Percentiles rank a stretch among this genome's conserved stretches.
Conservation (phyloP, 2,329 filamentous ascomycete species). For the Clonostachys byssicola region DNA sequence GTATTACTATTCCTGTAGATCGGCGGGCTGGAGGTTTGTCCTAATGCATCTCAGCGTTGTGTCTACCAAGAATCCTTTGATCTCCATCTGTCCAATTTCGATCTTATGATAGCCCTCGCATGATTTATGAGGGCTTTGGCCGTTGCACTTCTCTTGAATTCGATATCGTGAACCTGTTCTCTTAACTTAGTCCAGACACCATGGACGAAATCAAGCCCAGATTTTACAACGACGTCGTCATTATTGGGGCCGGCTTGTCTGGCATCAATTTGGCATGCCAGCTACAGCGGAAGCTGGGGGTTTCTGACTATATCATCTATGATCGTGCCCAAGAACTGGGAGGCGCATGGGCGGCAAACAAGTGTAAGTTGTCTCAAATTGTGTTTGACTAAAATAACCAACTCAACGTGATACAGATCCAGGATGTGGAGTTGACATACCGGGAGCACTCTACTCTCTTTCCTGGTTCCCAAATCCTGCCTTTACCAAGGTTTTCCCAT, state of each 20-base stretch:
- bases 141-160: too few species aligned
- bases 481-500: neutral
- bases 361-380: neutral
- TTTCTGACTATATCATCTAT: neutral
- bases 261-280: neutral
- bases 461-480: neutral
- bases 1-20: neutral
- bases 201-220: too few species aligned
- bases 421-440: neutral
- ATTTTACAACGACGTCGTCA: neutral
- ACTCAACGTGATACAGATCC: neutral
- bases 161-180: too few species aligned
- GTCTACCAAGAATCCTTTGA: too few species aligned
- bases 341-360: neutral
- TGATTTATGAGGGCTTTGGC: too few species aligned
- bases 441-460: neutral
- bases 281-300: neutral
- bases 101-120: too few species aligned
- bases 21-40: too few species aligned
- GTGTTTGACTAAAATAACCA: neutral
- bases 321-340: neutral
- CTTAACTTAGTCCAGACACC: too few species aligned
- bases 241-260: constrained; percentile 5
- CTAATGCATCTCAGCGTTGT: neutral
- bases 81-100: too few species aligned